These are phyloP conservation scores for Suillus lakei DNA, from an alignment of 768 basidiomycete genomes.

Conservation along the genomic window DNA sequence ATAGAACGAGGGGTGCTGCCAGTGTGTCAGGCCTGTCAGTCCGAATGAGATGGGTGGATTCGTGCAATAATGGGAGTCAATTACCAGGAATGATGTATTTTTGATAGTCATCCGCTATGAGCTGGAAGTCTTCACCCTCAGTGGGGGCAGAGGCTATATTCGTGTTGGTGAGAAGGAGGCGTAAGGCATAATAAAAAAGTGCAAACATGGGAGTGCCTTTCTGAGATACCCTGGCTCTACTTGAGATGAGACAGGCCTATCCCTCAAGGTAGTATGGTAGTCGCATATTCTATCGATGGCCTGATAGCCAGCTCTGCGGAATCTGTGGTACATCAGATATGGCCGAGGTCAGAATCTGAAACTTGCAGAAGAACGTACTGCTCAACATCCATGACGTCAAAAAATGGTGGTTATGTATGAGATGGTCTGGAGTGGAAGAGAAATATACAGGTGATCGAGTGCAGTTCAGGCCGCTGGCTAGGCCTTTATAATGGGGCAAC, in stretches of 20 bases:
- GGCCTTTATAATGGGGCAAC: neutral
- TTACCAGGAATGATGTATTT: conserved; percentile 82
- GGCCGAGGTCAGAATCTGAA: neutral
- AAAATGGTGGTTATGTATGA: neutral
- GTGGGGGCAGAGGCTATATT: conserved; percentile 58
- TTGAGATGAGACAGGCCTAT: conserved; percentile 66
- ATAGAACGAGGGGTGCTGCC: conserved; percentile 92
- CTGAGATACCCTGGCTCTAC: conserved; percentile 90
- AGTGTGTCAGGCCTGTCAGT: conserved; percentile 76
- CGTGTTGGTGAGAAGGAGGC: neutral
- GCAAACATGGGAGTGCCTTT: conserved; percentile 64
- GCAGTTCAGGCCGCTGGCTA: neutral
- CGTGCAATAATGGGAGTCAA: neutral
- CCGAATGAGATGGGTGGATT: neutral
- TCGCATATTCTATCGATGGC: conserved; percentile 92
- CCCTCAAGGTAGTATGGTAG: conserved; percentile 73
- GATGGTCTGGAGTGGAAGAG: neutral
- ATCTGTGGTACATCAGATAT: conserved; percentile 46
- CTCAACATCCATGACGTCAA: conserved; percentile 51
- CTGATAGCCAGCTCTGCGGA: conserved; percentile 84
- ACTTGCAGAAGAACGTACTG: conserved; percentile 34
- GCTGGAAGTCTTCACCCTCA: conserved; percentile 71
- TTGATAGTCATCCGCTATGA: conserved; percentile 83
- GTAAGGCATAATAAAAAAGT: neutral
- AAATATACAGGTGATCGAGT: neutral